A percentile compares a stretch with the other conserved stretches of the same genome.
phyloP scores from a whole-genome alignment of 2,329 filamentous ascomycete genomes.

The Pseudogymnoascus sp. region DNA sequence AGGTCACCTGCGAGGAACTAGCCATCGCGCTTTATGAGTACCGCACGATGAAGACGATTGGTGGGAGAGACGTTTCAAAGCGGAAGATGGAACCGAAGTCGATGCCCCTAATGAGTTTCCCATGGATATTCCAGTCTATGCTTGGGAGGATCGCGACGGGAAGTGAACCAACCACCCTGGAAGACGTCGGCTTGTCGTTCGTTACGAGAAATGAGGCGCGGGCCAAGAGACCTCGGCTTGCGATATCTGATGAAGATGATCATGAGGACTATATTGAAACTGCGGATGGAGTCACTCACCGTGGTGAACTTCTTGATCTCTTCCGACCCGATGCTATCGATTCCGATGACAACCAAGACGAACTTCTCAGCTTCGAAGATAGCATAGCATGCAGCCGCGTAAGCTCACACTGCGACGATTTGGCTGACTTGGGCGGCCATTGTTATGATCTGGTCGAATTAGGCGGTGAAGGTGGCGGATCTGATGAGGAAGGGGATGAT shows the following conservation, averaged over 20 bases:
- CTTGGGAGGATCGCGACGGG: slow-evolving; percentile 59
- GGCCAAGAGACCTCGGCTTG: background rate
- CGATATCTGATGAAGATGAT: slow-evolving; percentile 4
- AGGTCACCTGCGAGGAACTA: slow-evolving; percentile 65
- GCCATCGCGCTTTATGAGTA: slow-evolving; percentile 47
- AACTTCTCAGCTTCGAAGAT: background rate
- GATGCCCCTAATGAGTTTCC: slow-evolving; percentile 85
- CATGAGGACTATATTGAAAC: slow-evolving; percentile 22
- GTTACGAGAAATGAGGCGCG: slow-evolving; percentile 14
- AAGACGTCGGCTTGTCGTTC: slow-evolving; percentile 16
- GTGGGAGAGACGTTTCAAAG: slow-evolving; percentile 29
- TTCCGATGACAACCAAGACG: background rate
- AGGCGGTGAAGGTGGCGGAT: background rate
- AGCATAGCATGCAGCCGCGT: background rate
- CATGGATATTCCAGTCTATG: slow-evolving; percentile 76
- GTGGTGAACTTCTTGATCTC: slow-evolving; percentile 26
- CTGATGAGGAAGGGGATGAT: background rate
- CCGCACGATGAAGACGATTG: slow-evolving; percentile 30
- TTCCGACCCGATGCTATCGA: slow-evolving; percentile 17
- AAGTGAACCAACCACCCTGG: slow-evolving; percentile 15
- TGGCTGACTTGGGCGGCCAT: background rate
- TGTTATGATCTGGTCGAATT: background rate
- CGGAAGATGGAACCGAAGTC: slow-evolving; percentile 35
- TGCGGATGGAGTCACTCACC: slow-evolving; percentile 24
- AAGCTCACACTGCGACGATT: background rate